Evolutionary conservation across 1,284 basidiomycete species (phyloP), one percentile per base, ranked within the genome.

Genomic region (Gymnopus androsaceus): DNA sequence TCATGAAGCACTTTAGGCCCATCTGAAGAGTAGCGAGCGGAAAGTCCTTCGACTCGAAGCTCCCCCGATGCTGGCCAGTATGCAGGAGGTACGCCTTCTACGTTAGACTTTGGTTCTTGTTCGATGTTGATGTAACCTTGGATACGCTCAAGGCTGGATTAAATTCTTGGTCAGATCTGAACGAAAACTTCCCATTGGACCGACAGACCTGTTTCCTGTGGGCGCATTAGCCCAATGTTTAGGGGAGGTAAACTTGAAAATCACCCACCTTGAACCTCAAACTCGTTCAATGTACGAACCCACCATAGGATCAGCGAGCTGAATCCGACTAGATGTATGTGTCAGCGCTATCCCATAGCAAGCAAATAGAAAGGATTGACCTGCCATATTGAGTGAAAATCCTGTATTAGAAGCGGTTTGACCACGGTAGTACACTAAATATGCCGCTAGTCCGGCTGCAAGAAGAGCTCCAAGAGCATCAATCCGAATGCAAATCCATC

Each of bases 11-110:
- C 82, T 61, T 64, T 76, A 60, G 68, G 83, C 12, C 78, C 77
- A 55, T 73, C 80, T 27, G 51, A 56, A 4, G 83, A 81, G 61
- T 87, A 88, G 28, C 78, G 74, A 28, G 85, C 84, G n/a, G 77
- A 81, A 12, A 87, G 70, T 12, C 78, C 77, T 59, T 90, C 82
- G 0, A 90, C 85, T 3, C 72, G 69, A 36, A 92, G 73, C 34
- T 83, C 76, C 4, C 90, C 90, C 33, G 84, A 87, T 0, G 86
- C 78, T 0, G 90, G 91, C 90, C 91, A 92, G 58, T 88, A 84
- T 0, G 90, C 90, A 4, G 90, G 88, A 28, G 90, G 89, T 40
- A 77, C 71, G 7, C 83, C 82, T 11, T 68, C 64, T 21, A 72
- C 66, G 0, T 75, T 77, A 1, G 80, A 65, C 54, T 77, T 74